These are phyloP conservation scores for Tolypocladium pustulatum DNA, from an alignment of 2,329 filamentous ascomycete genomes.

Conservation along the genomic window DNA sequence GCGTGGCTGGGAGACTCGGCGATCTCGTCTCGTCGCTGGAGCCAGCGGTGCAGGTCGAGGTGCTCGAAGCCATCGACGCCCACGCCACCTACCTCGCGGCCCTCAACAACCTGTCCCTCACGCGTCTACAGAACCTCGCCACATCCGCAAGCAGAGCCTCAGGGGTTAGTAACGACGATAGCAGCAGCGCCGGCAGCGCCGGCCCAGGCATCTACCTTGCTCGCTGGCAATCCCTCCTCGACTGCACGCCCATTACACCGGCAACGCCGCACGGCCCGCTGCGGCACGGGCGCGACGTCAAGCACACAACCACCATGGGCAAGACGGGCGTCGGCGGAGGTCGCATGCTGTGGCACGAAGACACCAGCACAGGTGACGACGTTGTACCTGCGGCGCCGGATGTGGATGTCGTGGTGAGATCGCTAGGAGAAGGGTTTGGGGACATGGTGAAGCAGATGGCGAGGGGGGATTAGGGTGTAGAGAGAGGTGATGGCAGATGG, in stretches of 20 bases:
- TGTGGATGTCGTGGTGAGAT: conserved; percentile 18
- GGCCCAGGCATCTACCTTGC: conserved; percentile 65
- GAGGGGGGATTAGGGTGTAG: not conserved
- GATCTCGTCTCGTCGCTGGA: conserved; percentile 36
- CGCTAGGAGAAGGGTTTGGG: conserved; percentile 29
- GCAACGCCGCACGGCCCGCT: conserved; percentile 38
- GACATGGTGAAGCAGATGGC: conserved; percentile 29
- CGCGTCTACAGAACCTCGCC: conserved; percentile 48
- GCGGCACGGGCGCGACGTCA: conserved; percentile 42
- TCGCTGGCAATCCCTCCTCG: conserved; percentile 61
- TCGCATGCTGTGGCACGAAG: conserved; percentile 3
- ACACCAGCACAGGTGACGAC: conserved; percentile 10
- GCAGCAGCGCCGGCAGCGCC: conserved; percentile 25
- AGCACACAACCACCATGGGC: conserved; percentile 28
- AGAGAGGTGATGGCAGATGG: too few relatives aligned
- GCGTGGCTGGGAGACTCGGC: conserved; percentile 29
- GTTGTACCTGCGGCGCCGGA: conserved; percentile 16
- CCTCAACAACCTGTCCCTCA: conserved; percentile 41
- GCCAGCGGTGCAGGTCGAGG: conserved; percentile 26
- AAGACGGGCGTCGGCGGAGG: conserved; percentile 26
- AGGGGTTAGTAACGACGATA: conserved; percentile 3
- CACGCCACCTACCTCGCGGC: conserved; percentile 50
- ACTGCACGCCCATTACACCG: conserved; percentile 60
- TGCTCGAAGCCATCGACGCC: conserved; percentile 44
- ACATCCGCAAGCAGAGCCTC: conserved; percentile 12